A percentile compares a stretch with the other conserved stretches of the same genome.
Evolutionary conservation across 495 filamentous ascomycete genomes (phyloP).

Genomic region (Halenospora varia): DNA sequence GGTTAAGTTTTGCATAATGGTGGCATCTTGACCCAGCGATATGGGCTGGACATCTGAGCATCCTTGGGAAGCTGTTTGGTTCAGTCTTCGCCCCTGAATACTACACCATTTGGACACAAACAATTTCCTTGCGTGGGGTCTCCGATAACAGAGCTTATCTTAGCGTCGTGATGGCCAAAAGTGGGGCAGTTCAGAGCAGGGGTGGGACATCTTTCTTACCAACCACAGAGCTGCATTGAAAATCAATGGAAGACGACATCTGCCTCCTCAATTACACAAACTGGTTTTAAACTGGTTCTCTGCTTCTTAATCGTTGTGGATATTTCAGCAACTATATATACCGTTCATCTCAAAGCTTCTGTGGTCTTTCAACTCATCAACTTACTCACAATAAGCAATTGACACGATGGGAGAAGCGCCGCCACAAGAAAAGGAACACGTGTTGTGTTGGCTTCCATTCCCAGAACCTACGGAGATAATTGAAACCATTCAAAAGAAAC

Average conservation of each 20-base stretch:
- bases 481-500: slow-evolving; percentile 40
- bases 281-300: too few relatives aligned
- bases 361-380: background rate
- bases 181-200: too few relatives aligned
- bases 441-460: slow-evolving; percentile 42
- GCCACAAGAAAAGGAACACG: slow-evolving; percentile 12
- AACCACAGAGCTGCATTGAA: too few relatives aligned
- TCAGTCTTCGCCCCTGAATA: too few relatives aligned
- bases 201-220: too few relatives aligned
- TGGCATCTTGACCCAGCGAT: background rate
- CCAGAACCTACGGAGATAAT: slow-evolving; percentile 35
- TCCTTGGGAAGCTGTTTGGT: too few relatives aligned
- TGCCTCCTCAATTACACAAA: too few relatives aligned
- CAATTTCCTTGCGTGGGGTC: too few relatives aligned
- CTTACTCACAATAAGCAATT: background rate
- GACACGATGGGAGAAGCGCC: slow-evolving; percentile 23
- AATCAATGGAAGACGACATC: too few relatives aligned
- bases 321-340: too few relatives aligned
- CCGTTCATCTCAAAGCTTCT: background rate
- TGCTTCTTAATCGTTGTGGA: too few relatives aligned
- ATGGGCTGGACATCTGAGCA: background rate
- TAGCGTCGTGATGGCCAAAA: background rate
- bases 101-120: too few relatives aligned
- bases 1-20: background rate
- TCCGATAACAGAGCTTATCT: background rate